Conservation (phyloP, 352 stramenopile species). For the Globisporangium lucens region DNA sequence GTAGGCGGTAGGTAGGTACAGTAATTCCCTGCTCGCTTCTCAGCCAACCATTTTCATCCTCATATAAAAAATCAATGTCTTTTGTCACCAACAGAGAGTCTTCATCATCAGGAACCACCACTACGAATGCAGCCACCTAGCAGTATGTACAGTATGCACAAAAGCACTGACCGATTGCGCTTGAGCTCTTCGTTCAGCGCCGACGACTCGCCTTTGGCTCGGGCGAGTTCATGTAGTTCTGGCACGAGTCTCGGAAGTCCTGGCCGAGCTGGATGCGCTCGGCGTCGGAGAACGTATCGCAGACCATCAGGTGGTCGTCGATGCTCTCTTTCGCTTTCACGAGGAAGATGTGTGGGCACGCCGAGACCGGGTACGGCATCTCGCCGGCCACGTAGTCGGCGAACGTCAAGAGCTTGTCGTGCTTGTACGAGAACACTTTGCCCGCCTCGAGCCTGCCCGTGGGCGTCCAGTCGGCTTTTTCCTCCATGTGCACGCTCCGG, state of each 20-base stretch:
- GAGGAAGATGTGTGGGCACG: constrained; percentile 71
- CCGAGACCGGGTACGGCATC: constrained; percentile 41
- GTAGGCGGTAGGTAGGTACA: constrained; percentile 17
- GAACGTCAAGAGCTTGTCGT: constrained; percentile 52
- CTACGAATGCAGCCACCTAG: not conserved
- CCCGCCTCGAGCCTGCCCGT: constrained; percentile 53
- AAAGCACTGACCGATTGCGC: not conserved
- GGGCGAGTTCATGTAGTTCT: constrained; percentile 29
- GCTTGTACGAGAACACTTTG: constrained; percentile 50
- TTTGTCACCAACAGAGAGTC: not conserved
- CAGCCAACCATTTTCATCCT: constrained; percentile 6
- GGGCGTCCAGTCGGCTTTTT: constrained; percentile 29
- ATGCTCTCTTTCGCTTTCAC: constrained; percentile 54
- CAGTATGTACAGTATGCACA: not conserved
- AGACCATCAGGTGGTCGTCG: constrained; percentile 67
- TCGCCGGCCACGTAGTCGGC: constrained; percentile 55
- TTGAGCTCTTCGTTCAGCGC: not conserved
- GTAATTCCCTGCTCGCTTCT: not conserved
- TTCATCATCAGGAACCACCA: not conserved
- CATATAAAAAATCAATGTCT: constrained; percentile 8
- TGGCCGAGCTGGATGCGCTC: constrained; percentile 35
- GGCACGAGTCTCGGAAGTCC: constrained; percentile 29
- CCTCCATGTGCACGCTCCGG: constrained; percentile 8
- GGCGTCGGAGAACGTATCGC: constrained; percentile 59
- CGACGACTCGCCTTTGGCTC: constrained; percentile 11